A percentile compares a stretch with the other conserved stretches of the same genome.
Conservation (phyloP, 768 basidiomycete genomes). For the Amanita pallidorosea region DNA sequence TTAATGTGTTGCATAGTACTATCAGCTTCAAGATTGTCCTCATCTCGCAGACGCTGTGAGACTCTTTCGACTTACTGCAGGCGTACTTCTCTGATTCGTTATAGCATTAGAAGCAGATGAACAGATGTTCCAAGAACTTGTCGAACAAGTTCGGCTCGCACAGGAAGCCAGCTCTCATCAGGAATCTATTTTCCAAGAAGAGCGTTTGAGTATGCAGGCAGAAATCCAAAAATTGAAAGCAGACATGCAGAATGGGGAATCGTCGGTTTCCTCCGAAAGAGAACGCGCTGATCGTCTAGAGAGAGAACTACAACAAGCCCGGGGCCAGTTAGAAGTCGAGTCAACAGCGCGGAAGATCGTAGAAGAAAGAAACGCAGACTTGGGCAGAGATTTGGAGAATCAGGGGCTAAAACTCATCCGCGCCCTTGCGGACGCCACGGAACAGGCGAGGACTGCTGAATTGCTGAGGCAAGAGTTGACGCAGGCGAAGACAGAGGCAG, state of each 20-base stretch:
- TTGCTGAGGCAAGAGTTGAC: constrained; percentile 50
- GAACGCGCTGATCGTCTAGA: constrained; percentile 48
- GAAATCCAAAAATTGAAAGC: constrained; percentile 47
- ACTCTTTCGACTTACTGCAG: constrained; percentile 9
- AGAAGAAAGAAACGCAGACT: constrained; percentile 52
- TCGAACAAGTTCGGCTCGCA: constrained; percentile 51
- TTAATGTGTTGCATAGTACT: constrained; percentile 38
- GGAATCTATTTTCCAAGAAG: constrained; percentile 48
- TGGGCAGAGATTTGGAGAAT: constrained; percentile 43
- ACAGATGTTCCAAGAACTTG: constrained; percentile 60
- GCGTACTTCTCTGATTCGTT: constrained; percentile 7
- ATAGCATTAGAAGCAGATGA: constrained; percentile 69
- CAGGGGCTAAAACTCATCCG: constrained; percentile 42
- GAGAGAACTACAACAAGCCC: constrained; percentile 52
- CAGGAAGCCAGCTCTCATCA: constrained; percentile 47
- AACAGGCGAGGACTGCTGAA: constrained; percentile 52
- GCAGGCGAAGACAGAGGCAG: constrained; percentile 49
- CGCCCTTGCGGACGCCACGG: constrained; percentile 59
- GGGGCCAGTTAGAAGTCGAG: constrained; percentile 56
- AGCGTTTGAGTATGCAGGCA: constrained; percentile 40
- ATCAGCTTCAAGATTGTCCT: constrained; percentile 60
- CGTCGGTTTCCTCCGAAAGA: constrained; percentile 29
- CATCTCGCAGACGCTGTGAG: constrained; percentile 65
- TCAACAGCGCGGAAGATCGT: constrained; percentile 46
- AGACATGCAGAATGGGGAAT: constrained; percentile 29